phyloP scores from a whole-genome alignment of 768 basidiomycete species.

The Phanerochaete carnosa region DNA sequence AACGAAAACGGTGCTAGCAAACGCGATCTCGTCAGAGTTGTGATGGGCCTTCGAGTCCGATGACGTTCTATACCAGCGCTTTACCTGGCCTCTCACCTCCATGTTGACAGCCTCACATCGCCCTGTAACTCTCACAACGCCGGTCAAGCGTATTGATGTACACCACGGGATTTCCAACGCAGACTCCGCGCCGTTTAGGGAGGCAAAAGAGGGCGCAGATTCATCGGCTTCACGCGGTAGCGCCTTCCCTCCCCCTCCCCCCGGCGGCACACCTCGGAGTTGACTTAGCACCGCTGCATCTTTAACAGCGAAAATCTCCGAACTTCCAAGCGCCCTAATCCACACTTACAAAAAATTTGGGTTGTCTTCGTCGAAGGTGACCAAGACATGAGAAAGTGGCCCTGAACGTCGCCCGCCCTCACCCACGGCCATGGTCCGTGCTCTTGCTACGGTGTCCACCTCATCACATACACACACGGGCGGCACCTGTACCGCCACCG shows the following conservation, averaged over 20 bases:
- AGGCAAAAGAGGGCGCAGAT: no score
- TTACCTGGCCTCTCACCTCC: neutral
- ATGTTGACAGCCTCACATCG: neutral
- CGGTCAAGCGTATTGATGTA: neutral
- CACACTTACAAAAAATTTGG: neutral
- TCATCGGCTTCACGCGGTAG: no score
- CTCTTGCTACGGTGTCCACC: neutral
- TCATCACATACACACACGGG: neutral
- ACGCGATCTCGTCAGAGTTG: neutral
- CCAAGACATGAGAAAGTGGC: neutral
- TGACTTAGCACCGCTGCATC: neutral
- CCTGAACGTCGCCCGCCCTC: neutral
- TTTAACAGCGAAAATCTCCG: neutral
- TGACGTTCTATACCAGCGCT: neutral
- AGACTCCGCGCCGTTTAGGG: neutral
- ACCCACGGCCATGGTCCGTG: no score
- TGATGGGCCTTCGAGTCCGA: neutral
- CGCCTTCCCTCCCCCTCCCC: no score
- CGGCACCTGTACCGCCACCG: slow-evolving; percentile 4
- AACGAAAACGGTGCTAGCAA: neutral
- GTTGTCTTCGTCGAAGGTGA: neutral
- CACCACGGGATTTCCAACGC: neutral
- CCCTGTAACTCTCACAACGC: neutral
- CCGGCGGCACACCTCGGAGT: neutral
- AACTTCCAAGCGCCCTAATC: neutral